Base-by-base conservation (phyloP, 2,329 filamentous ascomycete genomes). In the Botrytis elliptica region DNA sequence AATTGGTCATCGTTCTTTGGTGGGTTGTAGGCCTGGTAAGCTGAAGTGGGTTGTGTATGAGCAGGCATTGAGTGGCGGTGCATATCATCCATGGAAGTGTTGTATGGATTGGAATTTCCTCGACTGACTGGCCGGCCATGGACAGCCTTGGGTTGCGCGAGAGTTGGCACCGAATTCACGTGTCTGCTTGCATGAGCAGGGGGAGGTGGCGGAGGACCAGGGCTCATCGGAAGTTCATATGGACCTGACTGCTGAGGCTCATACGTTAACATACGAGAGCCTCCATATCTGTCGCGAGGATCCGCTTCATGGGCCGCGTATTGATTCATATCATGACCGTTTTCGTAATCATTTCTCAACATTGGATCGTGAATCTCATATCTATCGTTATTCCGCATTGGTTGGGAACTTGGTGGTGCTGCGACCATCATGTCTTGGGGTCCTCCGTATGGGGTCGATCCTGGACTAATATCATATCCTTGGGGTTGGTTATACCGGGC, bases 171-270 rank as follows among this genome's bases (percentile, higher is more conserved):
- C n/a, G 79, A 76, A 60, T 78, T 79, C 44, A 70, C 72, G 57
- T 79, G 76, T 57, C 69, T 76, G 57, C 76, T 80, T 70, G 80
- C 73, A 63, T 81, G 80, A 38, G 76, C 79, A 60, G 81, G 81
- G 22, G 81, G 81, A 42, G 80, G 81, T 6, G 81, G 81, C 20
- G 81, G 81, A 36, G 80, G 80, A 7, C 80, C 80, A n/a, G 79
- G 80, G 71, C 80, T 81, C 71, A 78, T 77, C 55, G 80, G 79
- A 52, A 78, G 72, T 14, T 75, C 78, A 74, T 77, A 80, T 20
- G 64, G 64, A 64, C 81, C 76, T 59, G 79, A 77, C 25, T 74
- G 76, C 42, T 80, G 77, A 33, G 77, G 52, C 9, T 81, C 80
- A 72, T 81, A 81, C 29, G 76, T 67, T n/a, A 72, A 70, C 36